phyloP scores from a whole-genome alignment of 1,284 basidiomycete genomes.

The Chondrostereum purpureum region DNA sequence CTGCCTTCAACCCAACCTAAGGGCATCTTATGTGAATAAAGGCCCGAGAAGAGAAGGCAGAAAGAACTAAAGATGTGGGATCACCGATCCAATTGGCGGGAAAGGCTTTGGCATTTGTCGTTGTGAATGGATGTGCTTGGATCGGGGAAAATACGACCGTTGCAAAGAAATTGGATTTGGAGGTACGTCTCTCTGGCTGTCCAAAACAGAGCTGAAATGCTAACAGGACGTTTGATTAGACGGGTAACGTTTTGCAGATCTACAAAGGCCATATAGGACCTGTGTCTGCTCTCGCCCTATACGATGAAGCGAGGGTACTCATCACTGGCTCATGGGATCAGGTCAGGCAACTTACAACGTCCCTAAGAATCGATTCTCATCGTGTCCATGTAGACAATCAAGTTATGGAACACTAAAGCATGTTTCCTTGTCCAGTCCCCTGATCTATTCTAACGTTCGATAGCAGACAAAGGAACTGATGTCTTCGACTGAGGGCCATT shows the following conservation, averaged over 20 bases:
- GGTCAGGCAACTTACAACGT: constrained; percentile 27
- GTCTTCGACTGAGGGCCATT: constrained; percentile 72
- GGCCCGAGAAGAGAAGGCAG: constrained; percentile 69
- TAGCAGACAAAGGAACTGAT: constrained; percentile 60
- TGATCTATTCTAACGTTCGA: constrained; percentile 6
- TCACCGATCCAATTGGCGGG: constrained; percentile 70
- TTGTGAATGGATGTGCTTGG: constrained; percentile 68
- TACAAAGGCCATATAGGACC: constrained; percentile 84
- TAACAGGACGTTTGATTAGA: no score
- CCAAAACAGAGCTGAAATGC: not conserved
- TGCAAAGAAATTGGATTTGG: constrained; percentile 65
- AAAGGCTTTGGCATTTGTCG: constrained; percentile 65
- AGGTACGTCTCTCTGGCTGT: constrained; percentile 51
- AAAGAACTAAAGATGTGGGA: constrained; percentile 64
- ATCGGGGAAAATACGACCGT: constrained; percentile 81
- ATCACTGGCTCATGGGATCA: constrained; percentile 92
- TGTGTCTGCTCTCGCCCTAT: constrained; percentile 75
- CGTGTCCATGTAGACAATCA: constrained; percentile 55
- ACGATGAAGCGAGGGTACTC: constrained; percentile 46
- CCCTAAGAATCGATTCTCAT: constrained; percentile 6
- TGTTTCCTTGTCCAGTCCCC: constrained; percentile 16
- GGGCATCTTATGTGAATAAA: constrained; percentile 21
- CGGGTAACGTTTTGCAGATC: constrained; percentile 67
- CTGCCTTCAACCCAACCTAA: constrained; percentile 7
- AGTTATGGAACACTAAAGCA: constrained; percentile 76